These are phyloP conservation scores for Xerocomus spinulosus DNA, from an alignment of 768 basidiomycete genomes.

Conservation along the genomic window DNA sequence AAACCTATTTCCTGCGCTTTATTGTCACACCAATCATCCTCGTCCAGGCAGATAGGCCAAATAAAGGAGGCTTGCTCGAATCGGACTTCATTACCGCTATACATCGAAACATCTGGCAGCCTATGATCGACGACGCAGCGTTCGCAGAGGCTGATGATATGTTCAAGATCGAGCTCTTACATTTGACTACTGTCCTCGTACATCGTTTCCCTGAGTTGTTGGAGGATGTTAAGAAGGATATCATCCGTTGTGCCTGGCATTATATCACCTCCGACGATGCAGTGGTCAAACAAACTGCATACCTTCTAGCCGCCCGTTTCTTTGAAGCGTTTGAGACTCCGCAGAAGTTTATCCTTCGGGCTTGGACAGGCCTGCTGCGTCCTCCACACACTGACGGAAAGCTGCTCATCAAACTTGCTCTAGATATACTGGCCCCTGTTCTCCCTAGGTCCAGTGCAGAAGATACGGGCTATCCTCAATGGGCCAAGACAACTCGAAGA, in stretches of 20 bases:
- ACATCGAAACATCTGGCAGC: constrained; percentile 77
- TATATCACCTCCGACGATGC: constrained; percentile 83
- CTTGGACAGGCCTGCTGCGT: constrained; percentile 87
- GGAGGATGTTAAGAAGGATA: constrained; percentile 79
- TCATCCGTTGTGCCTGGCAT: constrained; percentile 92
- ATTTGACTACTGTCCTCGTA: constrained; percentile 84
- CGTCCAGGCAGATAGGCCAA: constrained; percentile 59
- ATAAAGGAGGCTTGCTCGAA: constrained; percentile 63
- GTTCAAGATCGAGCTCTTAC: constrained; percentile 86
- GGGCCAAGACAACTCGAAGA: constrained; percentile 84
- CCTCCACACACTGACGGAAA: constrained; percentile 76
- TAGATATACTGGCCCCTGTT: constrained; percentile 81
- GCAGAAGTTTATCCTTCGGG: constrained; percentile 82
- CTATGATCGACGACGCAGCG: constrained; percentile 51
- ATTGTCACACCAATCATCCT: constrained; percentile 85
- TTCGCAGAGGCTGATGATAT: constrained; percentile 70
- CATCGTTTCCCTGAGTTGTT: constrained; percentile 80
- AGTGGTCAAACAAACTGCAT: constrained; percentile 89
- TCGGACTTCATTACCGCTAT: constrained; percentile 64
- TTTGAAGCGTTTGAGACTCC: constrained; percentile 87
- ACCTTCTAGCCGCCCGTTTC: constrained; percentile 87
- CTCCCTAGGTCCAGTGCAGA: constrained; percentile 65
- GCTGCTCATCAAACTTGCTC: constrained; percentile 73
- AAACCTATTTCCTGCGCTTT: constrained; percentile 73
- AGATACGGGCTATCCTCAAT: constrained; percentile 55